Evolutionary conservation across 768 basidiomycete genomes (phyloP), one percentile per base, ranked within the genome.

Genomic region (Russula earlei): DNA sequence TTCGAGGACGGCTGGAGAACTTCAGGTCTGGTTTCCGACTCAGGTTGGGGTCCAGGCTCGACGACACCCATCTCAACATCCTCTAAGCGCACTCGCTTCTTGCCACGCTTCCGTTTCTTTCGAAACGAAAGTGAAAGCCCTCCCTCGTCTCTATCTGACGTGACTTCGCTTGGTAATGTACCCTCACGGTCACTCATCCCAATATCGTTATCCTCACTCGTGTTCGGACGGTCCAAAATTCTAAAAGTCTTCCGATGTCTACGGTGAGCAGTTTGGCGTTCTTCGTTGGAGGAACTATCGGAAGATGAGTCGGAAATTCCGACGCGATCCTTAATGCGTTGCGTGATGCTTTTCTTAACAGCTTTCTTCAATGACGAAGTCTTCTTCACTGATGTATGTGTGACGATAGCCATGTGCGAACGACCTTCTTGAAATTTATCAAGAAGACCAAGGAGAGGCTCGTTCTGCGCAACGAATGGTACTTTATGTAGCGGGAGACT

Each of bases 401-500:
- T 68, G 24, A 93, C 89, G 62, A 94, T 87, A 20, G 91, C 91
- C 81, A 95, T 93, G 67, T 95, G 91, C 40, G 86, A 89, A 29
- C 89, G 77, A 4, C 90, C 91, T 65, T 91, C 90, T 67, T 93
- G 91, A 68, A 94, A 94, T 58, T 77, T 85, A 67, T 93, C 91
- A 31, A 94, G 75, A 58, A 92, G 88, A 24, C 86, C 83, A 14
- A 93, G 77, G 0, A 95, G 74, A 22, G 91, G 79, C 68, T 91
- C 88, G 63, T 94, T 91, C 42, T 83, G 85, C 2, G 91, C 87
- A 3, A 94, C 87, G 51, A 86, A 87, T 0, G 85, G 87, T 6
- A 93, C 87, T 64, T 84, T 88, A 70, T 92, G 91, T 44, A 95
- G 73, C 0, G 88, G 89, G 42, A 95, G 81, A 58, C 83, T 83